Percentiles rank a stretch among this genome's conserved stretches.
Evolutionary conservation across 768 basidiomycete species (phyloP).

Genomic region (Russula dissimulans): DNA sequence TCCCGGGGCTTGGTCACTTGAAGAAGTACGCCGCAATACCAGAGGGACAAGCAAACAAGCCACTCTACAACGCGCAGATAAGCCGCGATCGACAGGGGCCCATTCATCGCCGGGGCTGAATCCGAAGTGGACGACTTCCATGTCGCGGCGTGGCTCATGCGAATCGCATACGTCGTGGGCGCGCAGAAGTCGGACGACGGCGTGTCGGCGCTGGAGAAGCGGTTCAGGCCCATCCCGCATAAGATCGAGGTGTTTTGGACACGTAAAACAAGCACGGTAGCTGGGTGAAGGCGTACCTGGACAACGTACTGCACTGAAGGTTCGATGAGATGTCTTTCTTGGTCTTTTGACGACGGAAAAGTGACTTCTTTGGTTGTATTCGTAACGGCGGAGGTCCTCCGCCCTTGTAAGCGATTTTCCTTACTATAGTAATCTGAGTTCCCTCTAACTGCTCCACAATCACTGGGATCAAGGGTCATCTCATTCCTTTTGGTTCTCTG

Average conservation of each 20-base stretch:
- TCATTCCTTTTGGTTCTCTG: too few relatives aligned
- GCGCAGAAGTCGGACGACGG: conserved; percentile 32
- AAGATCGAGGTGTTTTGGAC: conserved; percentile 34
- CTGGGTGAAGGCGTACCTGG: conserved; percentile 30
- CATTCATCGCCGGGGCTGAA: conserved; percentile 39
- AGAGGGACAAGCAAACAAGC: conserved; percentile 30
- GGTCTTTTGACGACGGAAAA: too few relatives aligned
- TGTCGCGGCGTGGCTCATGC: conserved; percentile 43
- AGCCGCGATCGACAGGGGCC: conserved; percentile 31
- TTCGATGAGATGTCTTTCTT: too few relatives aligned
- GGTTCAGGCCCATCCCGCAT: conserved; percentile 31
- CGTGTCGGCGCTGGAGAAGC: conserved; percentile 31
- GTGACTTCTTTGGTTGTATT: too few relatives aligned
- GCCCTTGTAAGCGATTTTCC: too few relatives aligned
- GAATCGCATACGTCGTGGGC: conserved; percentile 35
- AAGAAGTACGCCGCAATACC: conserved; percentile 29
- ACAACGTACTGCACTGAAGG: conserved; percentile 21
- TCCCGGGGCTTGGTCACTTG: conserved; percentile 37
- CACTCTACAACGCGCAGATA: conserved; percentile 38
- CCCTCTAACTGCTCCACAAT: too few relatives aligned
- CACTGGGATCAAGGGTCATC: too few relatives aligned
- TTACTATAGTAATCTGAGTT: too few relatives aligned
- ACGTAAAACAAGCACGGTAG: conserved; percentile 38
- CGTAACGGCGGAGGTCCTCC: too few relatives aligned
- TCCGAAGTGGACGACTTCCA: conserved; percentile 51